A percentile compares a stretch with the other conserved stretches of the same genome.
Evolutionary conservation across 495 filamentous ascomycete genomes (phyloP).

Genomic region (Neurospora terricola): DNA sequence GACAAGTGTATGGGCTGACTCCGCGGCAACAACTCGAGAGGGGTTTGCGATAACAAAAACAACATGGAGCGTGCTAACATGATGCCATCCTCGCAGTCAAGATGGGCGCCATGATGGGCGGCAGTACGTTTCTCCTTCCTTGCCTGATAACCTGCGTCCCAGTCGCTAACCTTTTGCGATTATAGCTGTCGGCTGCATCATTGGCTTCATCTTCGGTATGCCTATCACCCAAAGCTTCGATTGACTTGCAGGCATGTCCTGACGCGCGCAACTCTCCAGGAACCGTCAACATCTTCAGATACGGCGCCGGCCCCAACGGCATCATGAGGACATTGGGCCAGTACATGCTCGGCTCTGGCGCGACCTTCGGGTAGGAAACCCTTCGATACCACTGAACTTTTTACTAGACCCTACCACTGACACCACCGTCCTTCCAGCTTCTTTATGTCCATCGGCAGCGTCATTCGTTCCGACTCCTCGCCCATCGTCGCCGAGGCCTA

Average conservation of each 20-base stretch:
- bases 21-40: background rate
- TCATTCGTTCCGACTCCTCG: constrained; percentile 76
- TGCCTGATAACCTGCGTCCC: background rate
- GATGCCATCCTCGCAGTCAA: constrained; percentile 52
- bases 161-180: constrained; percentile 4
- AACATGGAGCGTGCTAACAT: constrained; percentile 25
- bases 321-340: constrained; percentile 88
- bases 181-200: constrained; percentile 83
- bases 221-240: background rate
- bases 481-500: constrained; percentile 54
- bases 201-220: constrained; percentile 94
- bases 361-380: constrained; percentile 77
- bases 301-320: constrained; percentile 85
- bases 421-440: constrained; percentile 47
- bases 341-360: constrained; percentile 95
- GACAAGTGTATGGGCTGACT: constrained; percentile 66
- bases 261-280: constrained; percentile 42
- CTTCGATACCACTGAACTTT: background rate
- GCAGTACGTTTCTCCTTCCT: constrained; percentile 52
- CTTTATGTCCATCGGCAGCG: constrained; percentile 98
- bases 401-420: background rate
- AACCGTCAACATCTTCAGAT: constrained; percentile 86
- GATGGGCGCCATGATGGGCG: constrained; percentile 97
- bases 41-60: background rate
- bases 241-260: background rate